Conservation (phyloP, 2,329 filamentous ascomycete species). For the Pestalotiopsis sp. region DNA sequence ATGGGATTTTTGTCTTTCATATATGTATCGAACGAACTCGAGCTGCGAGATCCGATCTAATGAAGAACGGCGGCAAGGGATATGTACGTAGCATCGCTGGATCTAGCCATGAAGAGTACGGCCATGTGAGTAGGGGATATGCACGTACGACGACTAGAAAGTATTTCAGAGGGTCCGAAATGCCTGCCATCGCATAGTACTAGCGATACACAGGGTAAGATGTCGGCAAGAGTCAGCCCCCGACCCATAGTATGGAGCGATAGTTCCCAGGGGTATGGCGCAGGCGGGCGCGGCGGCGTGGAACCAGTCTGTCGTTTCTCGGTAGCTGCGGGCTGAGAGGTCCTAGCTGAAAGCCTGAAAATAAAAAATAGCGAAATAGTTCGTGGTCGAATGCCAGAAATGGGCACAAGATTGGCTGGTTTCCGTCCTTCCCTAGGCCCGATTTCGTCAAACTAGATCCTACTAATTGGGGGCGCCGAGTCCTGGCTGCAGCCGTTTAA, state of each 20-base stretch:
- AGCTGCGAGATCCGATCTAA: neutral
- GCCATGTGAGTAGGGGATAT: neutral
- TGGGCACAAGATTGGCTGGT: slow-evolving; percentile 7
- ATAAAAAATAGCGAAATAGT: slow-evolving; percentile 4
- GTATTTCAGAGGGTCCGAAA: neutral
- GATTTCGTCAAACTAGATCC: neutral
- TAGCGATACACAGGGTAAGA: neutral
- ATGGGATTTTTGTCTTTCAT: slow-evolving; percentile 7
- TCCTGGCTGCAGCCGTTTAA: neutral
- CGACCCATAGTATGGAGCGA: neutral
- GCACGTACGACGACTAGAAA: neutral
- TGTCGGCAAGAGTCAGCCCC: neutral
- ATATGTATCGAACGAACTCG: slow-evolving; percentile 1
- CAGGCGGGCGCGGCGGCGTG: slow-evolving; percentile 2
- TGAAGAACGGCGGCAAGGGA: neutral
- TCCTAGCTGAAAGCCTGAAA: slow-evolving; percentile 4
- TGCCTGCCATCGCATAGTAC: neutral
- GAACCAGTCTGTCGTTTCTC: neutral
- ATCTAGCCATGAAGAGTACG: neutral
- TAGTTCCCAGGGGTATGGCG: slow-evolving; percentile 4
- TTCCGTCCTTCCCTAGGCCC: slow-evolving; percentile 2
- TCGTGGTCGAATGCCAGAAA: neutral
- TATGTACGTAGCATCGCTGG: neutral
- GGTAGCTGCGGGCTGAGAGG: neutral
- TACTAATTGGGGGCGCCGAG: neutral